Conservation (phyloP, 768 basidiomycete species). For the Daedaleopsis nitida region DNA sequence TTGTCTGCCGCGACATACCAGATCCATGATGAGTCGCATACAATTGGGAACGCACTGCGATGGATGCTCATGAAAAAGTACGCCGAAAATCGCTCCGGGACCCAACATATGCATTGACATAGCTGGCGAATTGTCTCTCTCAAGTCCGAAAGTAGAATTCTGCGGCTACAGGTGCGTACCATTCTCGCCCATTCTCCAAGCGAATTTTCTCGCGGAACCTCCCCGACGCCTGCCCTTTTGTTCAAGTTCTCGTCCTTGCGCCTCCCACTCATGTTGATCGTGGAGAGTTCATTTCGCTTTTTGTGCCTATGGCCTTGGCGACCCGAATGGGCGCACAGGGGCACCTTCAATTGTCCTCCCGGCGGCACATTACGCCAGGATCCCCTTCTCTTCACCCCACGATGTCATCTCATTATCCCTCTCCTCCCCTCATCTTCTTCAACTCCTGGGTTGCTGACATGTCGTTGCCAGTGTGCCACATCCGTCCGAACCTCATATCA, state of each 20-base stretch:
- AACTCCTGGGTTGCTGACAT: constrained; percentile 2
- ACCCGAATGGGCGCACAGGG: neutral
- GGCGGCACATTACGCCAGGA: neutral
- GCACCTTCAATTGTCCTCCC: neutral
- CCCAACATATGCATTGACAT: constrained; percentile 4
- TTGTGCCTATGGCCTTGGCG: neutral
- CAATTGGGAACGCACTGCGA: constrained; percentile 89
- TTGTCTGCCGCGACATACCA: constrained; percentile 90
- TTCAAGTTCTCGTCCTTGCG: neutral
- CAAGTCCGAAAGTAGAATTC: constrained; percentile 94
- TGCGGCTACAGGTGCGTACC: constrained; percentile 88
- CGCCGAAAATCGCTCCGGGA: constrained; percentile 26
- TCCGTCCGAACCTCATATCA: constrained; percentile 95
- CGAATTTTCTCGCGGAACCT: neutral
- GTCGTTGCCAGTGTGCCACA: constrained; percentile 70
- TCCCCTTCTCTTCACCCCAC: neutral
- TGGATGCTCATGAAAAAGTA: constrained; percentile 99
- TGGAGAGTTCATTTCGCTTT: neutral
- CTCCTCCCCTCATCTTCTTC: neutral
- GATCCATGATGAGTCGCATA: constrained; percentile 93
- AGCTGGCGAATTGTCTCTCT: neutral
- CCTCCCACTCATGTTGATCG: neutral
- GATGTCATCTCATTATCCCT: neutral
- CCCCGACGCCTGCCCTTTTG: neutral
- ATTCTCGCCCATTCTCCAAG: neutral